Evolutionary conservation across 768 basidiomycete species (phyloP).

Genomic region (Bullera alba): DNA sequence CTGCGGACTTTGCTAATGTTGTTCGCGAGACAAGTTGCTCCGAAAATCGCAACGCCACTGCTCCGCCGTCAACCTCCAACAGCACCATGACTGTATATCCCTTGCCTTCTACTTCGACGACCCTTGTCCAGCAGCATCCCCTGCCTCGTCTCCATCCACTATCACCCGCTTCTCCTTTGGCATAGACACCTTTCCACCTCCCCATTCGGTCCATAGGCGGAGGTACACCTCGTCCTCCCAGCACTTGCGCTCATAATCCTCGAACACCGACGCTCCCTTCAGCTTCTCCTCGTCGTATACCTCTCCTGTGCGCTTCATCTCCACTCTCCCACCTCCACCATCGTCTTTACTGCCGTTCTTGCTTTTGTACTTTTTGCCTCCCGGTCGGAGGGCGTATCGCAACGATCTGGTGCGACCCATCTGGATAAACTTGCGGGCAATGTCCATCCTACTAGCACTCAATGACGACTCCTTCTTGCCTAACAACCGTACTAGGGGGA

Average conservation of each 20-base stretch:
- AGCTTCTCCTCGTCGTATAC: conserved; percentile 39
- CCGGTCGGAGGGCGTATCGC: conserved; percentile 38
- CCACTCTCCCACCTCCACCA: background rate
- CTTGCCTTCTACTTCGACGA: background rate
- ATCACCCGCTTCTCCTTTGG: background rate
- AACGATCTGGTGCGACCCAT: conserved; percentile 44
- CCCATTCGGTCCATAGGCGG: conserved; percentile 24
- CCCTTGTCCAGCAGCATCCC: background rate
- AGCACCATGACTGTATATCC: background rate
- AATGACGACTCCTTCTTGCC: too few species aligned
- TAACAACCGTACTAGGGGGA: background rate
- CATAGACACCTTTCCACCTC: background rate
- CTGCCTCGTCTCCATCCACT: background rate
- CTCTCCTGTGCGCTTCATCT: conserved; percentile 33
- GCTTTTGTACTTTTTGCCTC: conserved; percentile 34
- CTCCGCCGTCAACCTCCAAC: background rate
- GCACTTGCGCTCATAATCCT: conserved; percentile 19
- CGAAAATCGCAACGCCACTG: too few species aligned
- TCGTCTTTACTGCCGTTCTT: background rate
- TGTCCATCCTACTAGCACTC: conserved; percentile 44
- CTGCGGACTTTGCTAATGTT: too few species aligned
- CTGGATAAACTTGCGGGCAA: conserved; percentile 42
- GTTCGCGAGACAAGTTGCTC: too few species aligned
- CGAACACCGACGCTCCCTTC: conserved; percentile 34
- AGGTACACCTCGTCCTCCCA: conserved; percentile 34